Evolutionary conservation across 108 stramenopile genomes (phyloP).

Genomic region (Skeletonema potamos): DNA sequence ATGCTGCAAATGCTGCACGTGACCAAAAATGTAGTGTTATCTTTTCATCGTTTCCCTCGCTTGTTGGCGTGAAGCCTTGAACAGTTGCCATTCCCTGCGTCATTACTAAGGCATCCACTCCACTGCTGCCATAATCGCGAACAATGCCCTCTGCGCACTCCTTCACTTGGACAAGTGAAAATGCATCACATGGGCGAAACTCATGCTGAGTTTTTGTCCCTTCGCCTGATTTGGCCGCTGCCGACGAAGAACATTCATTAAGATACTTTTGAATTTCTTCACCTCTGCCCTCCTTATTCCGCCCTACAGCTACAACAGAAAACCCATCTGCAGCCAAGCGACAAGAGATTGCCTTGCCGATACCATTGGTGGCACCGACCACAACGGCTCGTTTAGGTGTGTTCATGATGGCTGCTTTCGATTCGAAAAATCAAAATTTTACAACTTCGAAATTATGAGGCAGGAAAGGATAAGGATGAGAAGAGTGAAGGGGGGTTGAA

Average conservation of each 20-base stretch:
- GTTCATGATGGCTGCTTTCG: background rate
- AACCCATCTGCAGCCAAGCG: constrained; percentile 48
- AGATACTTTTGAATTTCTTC: constrained; percentile 20
- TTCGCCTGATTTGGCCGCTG: background rate
- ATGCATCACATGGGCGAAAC: constrained; percentile 49
- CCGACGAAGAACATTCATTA: constrained; percentile 5
- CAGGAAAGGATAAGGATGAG: too few relatives aligned
- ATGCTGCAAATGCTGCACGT: constrained; percentile 32
- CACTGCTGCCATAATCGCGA: constrained; percentile 14
- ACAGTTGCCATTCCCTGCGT: constrained; percentile 74
- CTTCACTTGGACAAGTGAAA: constrained; percentile 46
- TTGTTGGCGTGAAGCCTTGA: constrained; percentile 55
- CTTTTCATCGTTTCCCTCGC: constrained; percentile 65
- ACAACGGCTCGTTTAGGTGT: constrained; percentile 35
- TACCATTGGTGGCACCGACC: constrained; percentile 57
- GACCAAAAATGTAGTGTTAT: constrained; percentile 48
- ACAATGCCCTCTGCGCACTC: constrained; percentile 29
- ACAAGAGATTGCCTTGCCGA: constrained; percentile 49
- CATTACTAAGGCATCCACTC: constrained; percentile 59
- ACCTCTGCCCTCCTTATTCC: constrained; percentile 24
- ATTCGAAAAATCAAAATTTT: too few relatives aligned
- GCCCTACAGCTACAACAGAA: constrained; percentile 40
- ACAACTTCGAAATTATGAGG: too few relatives aligned
- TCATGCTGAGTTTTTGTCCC: constrained; percentile 13
- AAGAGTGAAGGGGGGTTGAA: too few relatives aligned